Evolutionary conservation across 2,329 filamentous ascomycete species (phyloP).

Genomic region (Cladobotryum protrusum): DNA sequence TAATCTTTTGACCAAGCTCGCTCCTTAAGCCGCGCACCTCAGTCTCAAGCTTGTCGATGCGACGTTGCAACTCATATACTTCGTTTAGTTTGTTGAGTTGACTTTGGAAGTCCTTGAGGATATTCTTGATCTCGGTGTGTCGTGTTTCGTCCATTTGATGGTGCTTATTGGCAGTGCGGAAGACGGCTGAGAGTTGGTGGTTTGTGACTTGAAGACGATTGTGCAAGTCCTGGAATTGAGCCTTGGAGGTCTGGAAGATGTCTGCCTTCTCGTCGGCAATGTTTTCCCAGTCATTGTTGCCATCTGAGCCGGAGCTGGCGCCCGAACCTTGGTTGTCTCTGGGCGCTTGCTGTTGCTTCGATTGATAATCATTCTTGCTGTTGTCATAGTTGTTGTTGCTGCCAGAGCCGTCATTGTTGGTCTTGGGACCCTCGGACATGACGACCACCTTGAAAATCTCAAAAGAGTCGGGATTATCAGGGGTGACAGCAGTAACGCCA

Average conservation of each 20-base stretch:
- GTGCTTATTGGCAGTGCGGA: constrained; percentile 48
- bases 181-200: constrained; percentile 60
- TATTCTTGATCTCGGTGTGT: constrained; percentile 46
- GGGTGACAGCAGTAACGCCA: constrained; percentile 80
- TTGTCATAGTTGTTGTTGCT: constrained; percentile 8
- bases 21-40: constrained; percentile 53
- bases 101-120: constrained; percentile 41
- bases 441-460: constrained; percentile 85
- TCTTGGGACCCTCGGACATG: constrained; percentile 45
- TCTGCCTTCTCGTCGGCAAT: constrained; percentile 45
- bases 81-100: constrained; percentile 42
- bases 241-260: constrained; percentile 41
- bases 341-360: constrained; percentile 17
- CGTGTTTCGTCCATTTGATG: constrained; percentile 48
- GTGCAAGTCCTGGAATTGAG: constrained; percentile 79
- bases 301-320: constrained; percentile 26
- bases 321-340: constrained; percentile 29
- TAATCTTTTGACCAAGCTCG: constrained; percentile 45
- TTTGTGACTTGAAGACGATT: constrained; percentile 70
- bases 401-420: constrained; percentile 11
- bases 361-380: not conserved
- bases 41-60: constrained; percentile 48
- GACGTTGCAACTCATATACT: constrained; percentile 37
- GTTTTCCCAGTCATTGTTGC: constrained; percentile 24
- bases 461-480: constrained; percentile 89